These are phyloP conservation scores for Astrocystis sublimbata DNA, from an alignment of 495 filamentous ascomycete species.

Conservation along the genomic window DNA sequence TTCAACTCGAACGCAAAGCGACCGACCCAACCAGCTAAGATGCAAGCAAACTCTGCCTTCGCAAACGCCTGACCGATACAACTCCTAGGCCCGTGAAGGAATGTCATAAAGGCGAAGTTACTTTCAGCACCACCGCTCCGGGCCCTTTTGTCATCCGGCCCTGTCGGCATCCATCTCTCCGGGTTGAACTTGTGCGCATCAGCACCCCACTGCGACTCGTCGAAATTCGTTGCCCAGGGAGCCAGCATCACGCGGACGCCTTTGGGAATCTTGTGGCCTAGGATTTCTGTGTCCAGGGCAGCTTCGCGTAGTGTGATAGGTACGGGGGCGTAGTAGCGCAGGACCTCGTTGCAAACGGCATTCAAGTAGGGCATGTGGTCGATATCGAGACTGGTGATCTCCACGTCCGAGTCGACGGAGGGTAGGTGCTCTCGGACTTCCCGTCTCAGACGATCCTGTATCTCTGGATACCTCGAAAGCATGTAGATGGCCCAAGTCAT, in stretches of 20 bases:
- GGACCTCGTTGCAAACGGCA: slow-evolving; percentile 49
- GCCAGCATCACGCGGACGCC: slow-evolving; percentile 57
- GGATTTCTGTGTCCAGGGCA: slow-evolving; percentile 63
- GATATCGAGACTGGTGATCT: slow-evolving; percentile 53
- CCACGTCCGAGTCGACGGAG: slow-evolving; percentile 41
- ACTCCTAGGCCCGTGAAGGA: slow-evolving; percentile 60
- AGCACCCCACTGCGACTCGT: slow-evolving; percentile 56
- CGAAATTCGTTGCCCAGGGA: slow-evolving; percentile 63
- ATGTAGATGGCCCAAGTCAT: slow-evolving; percentile 60
- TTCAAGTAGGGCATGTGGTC: slow-evolving; percentile 59
- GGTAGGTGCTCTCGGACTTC: slow-evolving; percentile 65
- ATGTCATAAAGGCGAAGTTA: slow-evolving; percentile 63
- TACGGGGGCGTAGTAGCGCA: slow-evolving; percentile 51
- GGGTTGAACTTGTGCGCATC: slow-evolving; percentile 60
- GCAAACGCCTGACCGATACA: slow-evolving; percentile 75
- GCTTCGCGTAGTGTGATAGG: slow-evolving; percentile 65
- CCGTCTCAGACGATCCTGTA: slow-evolving; percentile 52
- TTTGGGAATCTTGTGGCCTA: slow-evolving; percentile 54
- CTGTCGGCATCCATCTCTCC: slow-evolving; percentile 58
- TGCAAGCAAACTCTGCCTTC: slow-evolving; percentile 76
- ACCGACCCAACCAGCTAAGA: slow-evolving; percentile 75
- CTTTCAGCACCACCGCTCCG: slow-evolving; percentile 53
- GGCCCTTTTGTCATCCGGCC: slow-evolving; percentile 33
- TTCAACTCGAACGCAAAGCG: slow-evolving; percentile 66
- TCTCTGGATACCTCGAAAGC: slow-evolving; percentile 47